A percentile compares a stretch with the other conserved stretches of the same genome.
Conservation (phyloP, 257 asterid genomes). For the Apocynum venetum region DNA sequence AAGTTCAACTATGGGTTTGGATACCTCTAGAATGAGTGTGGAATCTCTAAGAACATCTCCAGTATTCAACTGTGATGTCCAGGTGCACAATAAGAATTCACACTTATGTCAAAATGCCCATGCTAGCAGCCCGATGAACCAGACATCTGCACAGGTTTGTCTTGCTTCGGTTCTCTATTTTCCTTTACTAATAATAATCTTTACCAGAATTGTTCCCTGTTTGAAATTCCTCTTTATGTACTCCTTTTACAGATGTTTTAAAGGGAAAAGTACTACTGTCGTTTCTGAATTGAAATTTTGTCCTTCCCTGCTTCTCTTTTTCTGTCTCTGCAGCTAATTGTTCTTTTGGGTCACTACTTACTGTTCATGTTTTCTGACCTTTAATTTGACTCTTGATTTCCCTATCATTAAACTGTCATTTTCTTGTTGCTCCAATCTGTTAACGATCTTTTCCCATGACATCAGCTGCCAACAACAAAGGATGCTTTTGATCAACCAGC, state of each 20-base stretch:
- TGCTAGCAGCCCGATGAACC: slow-evolving; percentile 34
- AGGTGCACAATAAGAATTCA: slow-evolving; percentile 22
- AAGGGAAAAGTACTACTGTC: too few relatives aligned
- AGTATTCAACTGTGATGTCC: slow-evolving; percentile 25
- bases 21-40: slow-evolving; percentile 26
- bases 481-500: slow-evolving; percentile 31
- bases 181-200: neutral
- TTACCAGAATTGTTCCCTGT: neutral
- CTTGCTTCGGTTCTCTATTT: neutral
- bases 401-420: neutral
- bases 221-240: neutral
- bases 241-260: neutral
- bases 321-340: neutral
- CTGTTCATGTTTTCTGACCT: neutral
- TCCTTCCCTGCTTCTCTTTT: neutral
- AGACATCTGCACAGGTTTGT: slow-evolving; percentile 52
- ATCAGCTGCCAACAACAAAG: slow-evolving; percentile 40
- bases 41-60: slow-evolving; percentile 38
- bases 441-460: slow-evolving; percentile 13
- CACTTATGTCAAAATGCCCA: slow-evolving; percentile 32
- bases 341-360: neutral
- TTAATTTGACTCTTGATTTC: neutral
- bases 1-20: slow-evolving; percentile 32
- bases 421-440: slow-evolving; percentile 4
- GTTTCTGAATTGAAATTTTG: neutral